Conservation (phyloP, 305 asterid species). For the Ilex paraguariensis region DNA sequence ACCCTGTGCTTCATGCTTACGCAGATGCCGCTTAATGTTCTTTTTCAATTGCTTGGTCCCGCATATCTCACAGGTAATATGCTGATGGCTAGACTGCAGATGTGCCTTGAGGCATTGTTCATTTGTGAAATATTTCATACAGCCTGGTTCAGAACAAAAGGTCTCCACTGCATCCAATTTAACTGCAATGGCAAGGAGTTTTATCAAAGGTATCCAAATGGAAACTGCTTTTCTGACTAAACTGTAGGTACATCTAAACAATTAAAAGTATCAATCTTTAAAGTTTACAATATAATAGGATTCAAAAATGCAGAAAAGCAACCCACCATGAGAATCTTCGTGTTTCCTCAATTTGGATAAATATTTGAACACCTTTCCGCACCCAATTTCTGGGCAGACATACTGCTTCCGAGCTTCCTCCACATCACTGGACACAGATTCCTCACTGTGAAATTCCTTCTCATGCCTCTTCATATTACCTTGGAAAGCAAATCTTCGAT, state of each 20-base stretch:
- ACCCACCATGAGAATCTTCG: slow-evolving; percentile 68
- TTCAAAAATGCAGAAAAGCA: background rate
- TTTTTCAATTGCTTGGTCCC: slow-evolving; percentile 77
- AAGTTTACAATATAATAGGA: no score
- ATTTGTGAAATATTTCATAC: slow-evolving; percentile 76
- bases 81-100: slow-evolving; percentile 57
- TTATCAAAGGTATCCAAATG: background rate
- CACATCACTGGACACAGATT: slow-evolving; percentile 23
- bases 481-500: slow-evolving; percentile 39
- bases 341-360: slow-evolving; percentile 64
- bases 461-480: slow-evolving; percentile 67
- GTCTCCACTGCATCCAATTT: slow-evolving; percentile 73
- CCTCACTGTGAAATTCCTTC: slow-evolving; percentile 58
- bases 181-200: slow-evolving; percentile 41
- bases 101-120: slow-evolving; percentile 77
- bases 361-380: slow-evolving; percentile 73
- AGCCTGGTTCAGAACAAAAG: slow-evolving; percentile 68
- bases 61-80: slow-evolving; percentile 63
- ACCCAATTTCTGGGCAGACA: slow-evolving; percentile 64
- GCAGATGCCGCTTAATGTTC: slow-evolving; percentile 81
- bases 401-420: slow-evolving; percentile 34
- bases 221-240: no score
- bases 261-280: no score
- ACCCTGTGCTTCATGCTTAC: slow-evolving; percentile 45
- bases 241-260: no score